Percentiles rank a stretch among this genome's conserved stretches.
phyloP scores from a whole-genome alignment of 2,329 filamentous ascomycete genomes.

The Massarina eburnea region DNA sequence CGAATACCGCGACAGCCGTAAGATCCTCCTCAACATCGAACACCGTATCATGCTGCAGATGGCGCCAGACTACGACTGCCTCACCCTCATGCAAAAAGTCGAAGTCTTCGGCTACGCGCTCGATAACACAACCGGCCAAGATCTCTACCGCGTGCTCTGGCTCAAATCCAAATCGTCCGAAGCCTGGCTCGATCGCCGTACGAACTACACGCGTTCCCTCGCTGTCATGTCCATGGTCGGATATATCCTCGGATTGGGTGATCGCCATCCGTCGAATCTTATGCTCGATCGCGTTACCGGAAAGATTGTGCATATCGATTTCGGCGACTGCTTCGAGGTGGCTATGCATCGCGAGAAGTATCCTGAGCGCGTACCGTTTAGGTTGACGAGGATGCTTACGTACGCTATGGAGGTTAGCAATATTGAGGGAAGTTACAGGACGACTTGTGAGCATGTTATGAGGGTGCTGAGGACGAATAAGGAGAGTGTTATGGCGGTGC shows the following conservation, averaged over 20 bases:
- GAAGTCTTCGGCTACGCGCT: slow-evolving; percentile 99
- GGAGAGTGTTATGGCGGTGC: slow-evolving; percentile 95
- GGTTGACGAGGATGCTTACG: slow-evolving; percentile 96
- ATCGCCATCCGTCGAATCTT: slow-evolving; percentile 95
- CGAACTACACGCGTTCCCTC: slow-evolving; percentile 96
- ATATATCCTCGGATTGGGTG: slow-evolving; percentile 94
- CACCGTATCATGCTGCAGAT: slow-evolving; percentile 99
- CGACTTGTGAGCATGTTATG: slow-evolving; percentile 98
- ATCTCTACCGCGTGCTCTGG: slow-evolving; percentile 97
- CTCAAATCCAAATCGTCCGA: slow-evolving; percentile 98
- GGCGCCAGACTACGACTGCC: slow-evolving; percentile 97
- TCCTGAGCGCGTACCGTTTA: slow-evolving; percentile 95
- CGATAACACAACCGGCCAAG: slow-evolving; percentile 98
- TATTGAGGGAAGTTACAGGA: slow-evolving; percentile 97
- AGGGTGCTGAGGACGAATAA: slow-evolving; percentile 94
- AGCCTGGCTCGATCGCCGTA: slow-evolving; percentile 93
- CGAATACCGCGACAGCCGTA: slow-evolving; percentile 94
- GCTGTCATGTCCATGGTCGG: slow-evolving; percentile 99
- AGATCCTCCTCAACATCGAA: slow-evolving; percentile 98
- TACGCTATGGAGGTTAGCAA: slow-evolving; percentile 99
- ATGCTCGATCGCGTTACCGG: slow-evolving; percentile 96
- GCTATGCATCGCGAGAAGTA: slow-evolving; percentile 99
- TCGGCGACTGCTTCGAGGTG: slow-evolving; percentile 98
- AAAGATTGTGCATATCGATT: slow-evolving; percentile 98
- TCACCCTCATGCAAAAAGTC: slow-evolving; percentile 99